Percentiles rank a stretch among this genome's conserved stretches.
Conservation (phyloP, 1,284 basidiomycete genomes). For the Ustilago lituana region DNA sequence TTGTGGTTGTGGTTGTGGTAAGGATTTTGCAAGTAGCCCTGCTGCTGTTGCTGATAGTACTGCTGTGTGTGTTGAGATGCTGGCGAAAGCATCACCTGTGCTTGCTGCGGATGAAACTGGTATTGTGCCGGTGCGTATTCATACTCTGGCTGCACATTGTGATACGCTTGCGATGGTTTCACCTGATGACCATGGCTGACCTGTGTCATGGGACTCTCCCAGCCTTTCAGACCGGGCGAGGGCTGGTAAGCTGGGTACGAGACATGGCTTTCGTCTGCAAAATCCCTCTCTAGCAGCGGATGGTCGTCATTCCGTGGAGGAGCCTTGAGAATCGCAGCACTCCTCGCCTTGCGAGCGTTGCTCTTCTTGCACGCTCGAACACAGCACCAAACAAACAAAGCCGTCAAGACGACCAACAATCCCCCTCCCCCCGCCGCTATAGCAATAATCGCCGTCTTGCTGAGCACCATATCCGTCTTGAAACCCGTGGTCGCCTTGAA, state of each 20-base stretch:
- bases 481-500: slow-evolving; percentile 54
- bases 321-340: slow-evolving; percentile 18
- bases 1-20: slow-evolving; percentile 13
- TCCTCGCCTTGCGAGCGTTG: slow-evolving; percentile 32
- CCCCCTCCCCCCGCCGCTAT: slow-evolving; percentile 41
- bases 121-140: slow-evolving; percentile 10
- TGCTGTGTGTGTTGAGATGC: slow-evolving; percentile 18
- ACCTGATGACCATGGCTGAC: slow-evolving; percentile 33
- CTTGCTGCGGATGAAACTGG: slow-evolving; percentile 2
- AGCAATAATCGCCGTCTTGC: slow-evolving; percentile 39
- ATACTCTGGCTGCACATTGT: slow-evolving; percentile 16
- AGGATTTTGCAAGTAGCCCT: slow-evolving; percentile 22
- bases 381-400: slow-evolving; percentile 44
- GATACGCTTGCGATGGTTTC: slow-evolving; percentile 17
- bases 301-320: slow-evolving; percentile 34
- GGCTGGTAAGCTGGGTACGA: slow-evolving; percentile 30
- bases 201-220: slow-evolving; percentile 39
- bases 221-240: slow-evolving; percentile 24
- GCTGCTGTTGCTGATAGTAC: slow-evolving; percentile 15
- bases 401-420: slow-evolving; percentile 31
- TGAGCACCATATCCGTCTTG: slow-evolving; percentile 19
- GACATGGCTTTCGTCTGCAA: slow-evolving; percentile 12
- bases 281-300: slow-evolving; percentile 24
- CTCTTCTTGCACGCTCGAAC: slow-evolving; percentile 41
- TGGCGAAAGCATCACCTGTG: slow-evolving; percentile 6